Conservation (phyloP, 1,139 yeast species). For the Lizanozyma gosingica region DNA sequence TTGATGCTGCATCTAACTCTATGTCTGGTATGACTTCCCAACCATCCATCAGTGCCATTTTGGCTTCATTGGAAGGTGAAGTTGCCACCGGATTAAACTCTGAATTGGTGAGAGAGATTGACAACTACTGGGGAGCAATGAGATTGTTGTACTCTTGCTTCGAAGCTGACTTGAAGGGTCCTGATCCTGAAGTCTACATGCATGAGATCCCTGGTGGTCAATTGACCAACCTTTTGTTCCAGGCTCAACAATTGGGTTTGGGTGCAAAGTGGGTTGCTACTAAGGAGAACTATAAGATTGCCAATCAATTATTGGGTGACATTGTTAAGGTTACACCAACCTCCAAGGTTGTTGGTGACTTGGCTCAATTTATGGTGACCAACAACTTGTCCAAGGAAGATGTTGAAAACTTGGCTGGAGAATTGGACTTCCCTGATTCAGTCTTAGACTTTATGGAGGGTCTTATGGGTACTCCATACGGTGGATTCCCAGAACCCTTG, state of each 20-base stretch:
- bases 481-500: constrained; percentile 99
- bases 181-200: constrained; percentile 96
- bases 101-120: constrained; percentile 68
- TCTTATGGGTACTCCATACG: constrained; percentile 97
- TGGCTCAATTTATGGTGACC: constrained; percentile 98
- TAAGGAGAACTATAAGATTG: constrained; percentile 84
- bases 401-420: constrained; percentile 75
- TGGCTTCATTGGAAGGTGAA: constrained; percentile 88
- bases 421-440: constrained; percentile 96
- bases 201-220: constrained; percentile 99
- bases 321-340: constrained; percentile 98
- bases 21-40: constrained; percentile 98
- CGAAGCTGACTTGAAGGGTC: constrained; percentile 98
- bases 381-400: constrained; percentile 83
- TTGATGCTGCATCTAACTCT: constrained; percentile 94
- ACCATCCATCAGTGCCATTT: constrained; percentile 87
- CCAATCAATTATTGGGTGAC: constrained; percentile 86
- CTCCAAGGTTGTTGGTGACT: constrained; percentile 96
- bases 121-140: constrained; percentile 98
- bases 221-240: constrained; percentile 93
- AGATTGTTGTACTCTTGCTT: constrained; percentile 92
- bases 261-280: constrained; percentile 96
- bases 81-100: constrained; percentile 66
- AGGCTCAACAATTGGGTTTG: constrained; percentile 96
- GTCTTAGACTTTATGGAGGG: constrained; percentile 98